These are phyloP conservation scores for Pseudogymnoascus destructans DNA, from an alignment of 2,329 filamentous ascomycete genomes.

Conservation along the genomic window DNA sequence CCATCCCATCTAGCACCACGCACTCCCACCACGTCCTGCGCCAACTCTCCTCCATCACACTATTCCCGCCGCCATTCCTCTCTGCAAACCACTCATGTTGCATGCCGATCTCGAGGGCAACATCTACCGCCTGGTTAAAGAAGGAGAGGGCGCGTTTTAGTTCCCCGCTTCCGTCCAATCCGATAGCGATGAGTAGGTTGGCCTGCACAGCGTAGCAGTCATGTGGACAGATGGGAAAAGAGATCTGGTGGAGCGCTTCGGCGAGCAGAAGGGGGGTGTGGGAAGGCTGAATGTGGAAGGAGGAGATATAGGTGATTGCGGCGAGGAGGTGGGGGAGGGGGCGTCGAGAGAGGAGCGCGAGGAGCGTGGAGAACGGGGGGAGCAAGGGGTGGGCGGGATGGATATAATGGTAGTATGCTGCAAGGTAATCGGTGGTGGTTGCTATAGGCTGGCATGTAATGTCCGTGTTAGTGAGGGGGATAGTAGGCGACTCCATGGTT, in stretches of 20 bases:
- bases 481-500: background rate
- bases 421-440: background rate
- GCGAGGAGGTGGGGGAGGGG: constrained; percentile 33
- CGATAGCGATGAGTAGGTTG: constrained; percentile 62
- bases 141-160: constrained; percentile 55
- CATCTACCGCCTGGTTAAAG: constrained; percentile 51
- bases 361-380: constrained; percentile 23
- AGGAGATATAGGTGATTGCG: constrained; percentile 43
- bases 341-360: background rate
- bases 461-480: background rate
- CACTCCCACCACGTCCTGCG: constrained; percentile 85
- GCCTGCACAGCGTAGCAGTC: constrained; percentile 62
- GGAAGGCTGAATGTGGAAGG: constrained; percentile 39
- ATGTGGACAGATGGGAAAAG: constrained; percentile 34
- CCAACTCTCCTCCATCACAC: constrained; percentile 68
- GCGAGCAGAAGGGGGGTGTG: constrained; percentile 40
- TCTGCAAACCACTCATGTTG: constrained; percentile 56
- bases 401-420: background rate
- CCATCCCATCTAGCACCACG: constrained; percentile 56
- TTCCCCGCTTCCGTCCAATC: constrained; percentile 63
- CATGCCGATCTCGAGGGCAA: constrained; percentile 66
- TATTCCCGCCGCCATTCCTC: constrained; percentile 48
- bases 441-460: background rate
- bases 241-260: constrained; percentile 41
- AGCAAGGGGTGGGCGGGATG: background rate